Evolutionary conservation across 2,329 filamentous ascomycete species (phyloP), one percentile per base, ranked within the genome.

Genomic region (Xylariaceae sp.): DNA sequence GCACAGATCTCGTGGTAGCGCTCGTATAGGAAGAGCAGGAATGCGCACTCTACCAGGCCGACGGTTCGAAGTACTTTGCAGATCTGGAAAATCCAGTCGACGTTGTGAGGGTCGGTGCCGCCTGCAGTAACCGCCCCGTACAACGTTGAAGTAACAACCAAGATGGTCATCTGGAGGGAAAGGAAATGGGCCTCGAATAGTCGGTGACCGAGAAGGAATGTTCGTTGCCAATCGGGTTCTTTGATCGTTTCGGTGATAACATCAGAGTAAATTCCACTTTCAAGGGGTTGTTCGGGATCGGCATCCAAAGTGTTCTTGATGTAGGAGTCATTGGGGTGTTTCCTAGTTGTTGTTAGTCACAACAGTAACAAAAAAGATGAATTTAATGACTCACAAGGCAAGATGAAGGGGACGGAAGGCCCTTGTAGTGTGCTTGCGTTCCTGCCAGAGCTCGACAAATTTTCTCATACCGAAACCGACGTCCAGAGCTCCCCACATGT

Each of bases 401-500:
- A 74, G 76, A 70, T 85, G 83, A 34, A 85, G 77, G 23, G 82
- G 83, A 45, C 80, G 79, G 71, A 81, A 85, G 7, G 79, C 75
- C 49, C 80, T 75, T 1, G 78, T 76, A 0, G 81, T 85, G 63
- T 80, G 80, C 70, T 82, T 84, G 60, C 83, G 76, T 67, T 83
- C 78, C 56, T 76, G 76, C 80, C 80, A 85, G 66, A 84, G 78
- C 70, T 81, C 80, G n/a, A 78, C 74, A 4, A 80, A 73, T 68
- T 83, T 83, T 57, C 82, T 78, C 60, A 88, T 73, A 9, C 85
- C 82, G 66, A 82, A 89, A 1, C 87, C 87, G 13, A 83, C 85
- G 68, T 90, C 87, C 17, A 89, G 75, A 60, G 85, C 82, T 66
- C 87, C 87, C 87, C 87, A 90, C 87, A 90, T 90, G 73, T 90